Evolutionary conservation across 805 yeast species (phyloP).

Genomic region (Candida odintsovae): DNA sequence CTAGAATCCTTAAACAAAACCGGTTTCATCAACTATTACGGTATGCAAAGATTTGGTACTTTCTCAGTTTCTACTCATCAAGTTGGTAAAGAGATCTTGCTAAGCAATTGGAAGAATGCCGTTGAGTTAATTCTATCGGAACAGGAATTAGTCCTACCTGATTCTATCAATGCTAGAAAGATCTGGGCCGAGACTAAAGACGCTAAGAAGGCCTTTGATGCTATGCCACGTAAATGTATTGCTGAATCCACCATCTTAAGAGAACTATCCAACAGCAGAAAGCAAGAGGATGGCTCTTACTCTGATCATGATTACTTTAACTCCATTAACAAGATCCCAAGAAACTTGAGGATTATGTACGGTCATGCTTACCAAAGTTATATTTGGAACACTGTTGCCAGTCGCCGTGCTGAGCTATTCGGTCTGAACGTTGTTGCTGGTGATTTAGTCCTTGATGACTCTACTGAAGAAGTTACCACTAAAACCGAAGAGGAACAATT

Average conservation of each 20-base stretch:
- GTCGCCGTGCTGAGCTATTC: conserved; percentile 63
- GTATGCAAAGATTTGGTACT: conserved; percentile 98
- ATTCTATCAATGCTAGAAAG: conserved; percentile 74
- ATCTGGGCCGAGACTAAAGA: conserved; percentile 74
- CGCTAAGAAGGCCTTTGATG: conserved; percentile 55
- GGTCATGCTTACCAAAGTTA: conserved; percentile 97
- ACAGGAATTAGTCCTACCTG: conserved; percentile 79
- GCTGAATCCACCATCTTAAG: conserved; percentile 77
- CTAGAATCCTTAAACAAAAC: conserved; percentile 50
- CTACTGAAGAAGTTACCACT: not conserved
- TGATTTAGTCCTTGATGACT: conserved; percentile 58
- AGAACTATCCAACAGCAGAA: conserved; percentile 47
- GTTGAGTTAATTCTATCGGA: conserved; percentile 76
- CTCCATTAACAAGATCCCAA: conserved; percentile 84
- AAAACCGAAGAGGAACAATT: conserved; percentile 40
- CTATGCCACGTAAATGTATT: conserved; percentile 82
- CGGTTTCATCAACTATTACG: conserved; percentile 92
- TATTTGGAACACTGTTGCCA: conserved; percentile 86
- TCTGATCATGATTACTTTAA: conserved; percentile 56
- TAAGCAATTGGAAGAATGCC: conserved; percentile 74
- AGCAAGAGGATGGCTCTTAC: conserved; percentile 41
- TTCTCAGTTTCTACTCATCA: conserved; percentile 88
- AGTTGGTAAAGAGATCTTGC: conserved; percentile 67
- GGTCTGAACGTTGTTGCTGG: conserved; percentile 74
- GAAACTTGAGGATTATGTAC: conserved; percentile 89